Base-by-base conservation (phyloP, 176 grass and related monocot genomes). In the Triticum dicoccoides region DNA sequence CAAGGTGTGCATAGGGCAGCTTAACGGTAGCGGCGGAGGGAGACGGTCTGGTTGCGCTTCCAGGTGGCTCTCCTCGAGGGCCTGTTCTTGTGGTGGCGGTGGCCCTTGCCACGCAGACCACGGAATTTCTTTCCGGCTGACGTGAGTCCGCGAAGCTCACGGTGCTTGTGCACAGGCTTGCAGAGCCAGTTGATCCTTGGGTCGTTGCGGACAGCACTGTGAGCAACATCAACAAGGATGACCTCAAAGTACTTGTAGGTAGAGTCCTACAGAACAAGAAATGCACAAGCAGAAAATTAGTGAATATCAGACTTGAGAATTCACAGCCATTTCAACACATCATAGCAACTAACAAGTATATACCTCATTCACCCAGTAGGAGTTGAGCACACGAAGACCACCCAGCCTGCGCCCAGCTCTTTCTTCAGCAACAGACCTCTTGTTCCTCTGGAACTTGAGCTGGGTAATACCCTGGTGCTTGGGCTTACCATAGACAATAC, bases 361-460 rank as follows among this genome's bases (percentile, higher is more conserved):
- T 90, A 97, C 95, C 95, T 97, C 95, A 62, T 97, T 97, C 71
- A 97, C 69, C 95, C 95, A 94, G 71, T 97, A 97, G 41, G 92
- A 97, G 88, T 97, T 97, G 59, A 97, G 92, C 69, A 97, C 95
- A 72, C 91, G 87, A 18, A 97, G 95, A 69, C 95, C 95, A 42
- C 95, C 95, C 79, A 97, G 61, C 86, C 87, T 97, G 8, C 92
- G 88, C 8, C 95, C 92, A 78, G 95, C 95, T 89, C 95, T 94
- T 64, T 97, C 95, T 84, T 97, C 95, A 86, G 95, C 95, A 83
- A 97, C 95, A 66, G 95, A 97, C 52, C 95, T 88, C 80, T 97
- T 97, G 92, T 97, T 97, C 81, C 92, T 92, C 85, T 97, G 95
- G 95, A 97, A 97, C 86, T 97, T 94, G 64, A 97, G 92, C 65